Conservation (phyloP, 108 stramenopile genomes). For the Pseudonitzschia delicatissima region DNA sequence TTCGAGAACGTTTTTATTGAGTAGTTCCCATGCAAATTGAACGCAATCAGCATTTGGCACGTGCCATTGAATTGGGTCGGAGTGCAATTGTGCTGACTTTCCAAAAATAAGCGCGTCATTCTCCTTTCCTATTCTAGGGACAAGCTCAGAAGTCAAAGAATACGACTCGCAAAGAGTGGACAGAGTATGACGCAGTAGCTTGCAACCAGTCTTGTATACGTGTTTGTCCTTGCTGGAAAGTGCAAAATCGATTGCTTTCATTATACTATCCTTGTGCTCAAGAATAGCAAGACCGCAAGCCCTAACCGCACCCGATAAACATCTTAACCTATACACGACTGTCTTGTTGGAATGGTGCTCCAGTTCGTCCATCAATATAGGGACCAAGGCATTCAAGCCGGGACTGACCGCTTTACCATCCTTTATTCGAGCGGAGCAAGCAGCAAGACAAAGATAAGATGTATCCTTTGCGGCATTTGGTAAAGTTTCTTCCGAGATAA, state of each 20-base stretch:
- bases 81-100: conserved; percentile 45
- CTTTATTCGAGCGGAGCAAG: conserved; percentile 48
- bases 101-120: conserved; percentile 23
- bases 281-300: conserved; percentile 56
- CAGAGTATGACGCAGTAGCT: conserved; percentile 79
- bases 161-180: conserved; percentile 79
- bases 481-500: conserved; percentile 72
- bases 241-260: conserved; percentile 55
- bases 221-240: conserved; percentile 68
- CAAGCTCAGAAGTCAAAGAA: conserved; percentile 36
- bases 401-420: conserved; percentile 44
- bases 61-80: conserved; percentile 66
- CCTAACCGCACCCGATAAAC: conserved; percentile 78
- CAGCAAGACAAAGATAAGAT: conserved; percentile 73
- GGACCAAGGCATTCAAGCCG: conserved; percentile 72
- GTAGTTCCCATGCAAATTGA: conserved; percentile 54
- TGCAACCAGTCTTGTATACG: conserved; percentile 82
- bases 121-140: conserved; percentile 28
- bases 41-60: conserved; percentile 68
- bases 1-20: conserved; percentile 37
- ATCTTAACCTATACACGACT: conserved; percentile 70
- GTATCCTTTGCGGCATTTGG: conserved; percentile 81
- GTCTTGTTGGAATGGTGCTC: conserved; percentile 69
- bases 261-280: conserved; percentile 49
- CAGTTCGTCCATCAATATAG: conserved; percentile 64